Evolutionary conservation across 2,329 filamentous ascomycete species (phyloP), one percentile per base, ranked within the genome.

Genomic region (Aspergillus pseudoterreus): DNA sequence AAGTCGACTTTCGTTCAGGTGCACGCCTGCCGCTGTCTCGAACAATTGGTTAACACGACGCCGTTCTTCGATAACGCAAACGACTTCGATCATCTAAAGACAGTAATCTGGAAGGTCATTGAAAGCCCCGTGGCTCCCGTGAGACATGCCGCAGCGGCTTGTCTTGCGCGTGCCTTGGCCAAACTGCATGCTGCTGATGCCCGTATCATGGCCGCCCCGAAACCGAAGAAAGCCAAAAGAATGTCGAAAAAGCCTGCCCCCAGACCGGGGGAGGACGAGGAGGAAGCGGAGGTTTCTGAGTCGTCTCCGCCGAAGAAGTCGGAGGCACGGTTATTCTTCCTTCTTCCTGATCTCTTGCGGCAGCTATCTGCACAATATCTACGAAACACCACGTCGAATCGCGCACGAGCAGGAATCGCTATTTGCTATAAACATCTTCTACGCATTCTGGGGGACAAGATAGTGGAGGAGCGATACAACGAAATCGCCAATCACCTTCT

Each of bases 1-100:
- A 97, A 94, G 71, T 88, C 90, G 4, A 79, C 84, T 2, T 79
- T 95, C 32, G 91, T 92, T 6, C 84, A 96, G 67, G 81, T 87
- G 14, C 82, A 84, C 51, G 88, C 90, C 8, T 95, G 88, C 63
- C 84, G 84, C 58, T 95, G 90, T 66, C 74, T 99, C 56, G 86
- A 88, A 64, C 78, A 84, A 49, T 75, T 97, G 45, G 75, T 88
- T 19, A 85, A 82, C 51, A 76, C 82, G 55, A 96, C 92, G 0
- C 72, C 81, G 0, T 95, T 89, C 67, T 97, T 97, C 65, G 86
- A 91, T 65, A 95, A 95, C 64, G 84, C 87, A 12, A 86, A 81
- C 67, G 94, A 99, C 66, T 96, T 95, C 64, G 94, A 99, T 60
- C 90, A 88, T 67, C 73, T 97, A 17, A 91, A 92, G 70, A 82